Base-by-base conservation (phyloP, 208 protist species). In the Trypanosoma vivax region DNA sequence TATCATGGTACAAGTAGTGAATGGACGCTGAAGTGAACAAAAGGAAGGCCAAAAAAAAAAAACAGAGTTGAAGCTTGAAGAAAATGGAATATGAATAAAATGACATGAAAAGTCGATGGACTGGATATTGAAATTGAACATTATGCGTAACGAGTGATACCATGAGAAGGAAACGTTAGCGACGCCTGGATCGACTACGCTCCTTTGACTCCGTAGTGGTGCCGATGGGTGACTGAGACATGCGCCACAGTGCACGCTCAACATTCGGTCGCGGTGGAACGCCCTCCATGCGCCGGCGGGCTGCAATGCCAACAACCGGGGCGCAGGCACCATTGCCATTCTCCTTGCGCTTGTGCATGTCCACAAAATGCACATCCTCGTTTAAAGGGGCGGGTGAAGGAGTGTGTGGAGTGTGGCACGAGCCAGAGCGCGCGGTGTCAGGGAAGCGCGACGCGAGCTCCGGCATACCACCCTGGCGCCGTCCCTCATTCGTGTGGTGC, bases 181-280 rank as follows among this genome's bases (percentile, higher is more conserved):
- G 31, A n/a, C 60, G 71, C 39, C 68, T 35, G 9, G 64, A 76
- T 28, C 68, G 68, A 47, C 66, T 76, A 46, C 66, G 72, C 34
- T 64, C 60, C 41, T 65, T 62, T 27, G 27, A 31, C 11, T 67
- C 67, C 5, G 50, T 33, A n/a, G 64, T 71, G 10, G 47, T 31
- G 0, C 14, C 43, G 25, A 16, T 21, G 5, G 78, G 65, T 73
- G 81, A 52, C 51, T 73, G 40, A 57, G 65, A 65, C 16, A 88
- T 42, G 2, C 69, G 50, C 59, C 78, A 84, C 14, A 88, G 54
- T 10, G 76, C 76, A 14, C 76, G 69, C 59, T 88, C 80, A 31
- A 83, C 73, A 18, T 55, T 73, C 40, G 61, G 67, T 7, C 61
- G 49, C 11, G 48, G 6, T 7, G 59, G 59, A 41, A 67, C 68